phyloP scores from a whole-genome alignment of 2,329 filamentous ascomycete genomes.

The Claviceps africana region DNA sequence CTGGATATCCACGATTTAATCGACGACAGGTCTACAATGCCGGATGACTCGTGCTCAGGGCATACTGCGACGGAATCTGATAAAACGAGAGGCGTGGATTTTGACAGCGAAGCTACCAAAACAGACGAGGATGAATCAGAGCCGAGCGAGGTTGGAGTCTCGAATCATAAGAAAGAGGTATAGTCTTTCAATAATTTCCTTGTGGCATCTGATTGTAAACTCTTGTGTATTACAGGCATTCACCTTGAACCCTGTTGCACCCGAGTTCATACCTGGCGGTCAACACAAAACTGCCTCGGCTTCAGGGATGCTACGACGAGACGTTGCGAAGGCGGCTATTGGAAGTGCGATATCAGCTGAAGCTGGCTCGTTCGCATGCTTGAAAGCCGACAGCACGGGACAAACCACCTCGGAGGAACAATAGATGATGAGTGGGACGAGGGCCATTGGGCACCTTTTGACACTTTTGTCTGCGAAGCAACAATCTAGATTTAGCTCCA shows the following conservation, averaged over 20 bases:
- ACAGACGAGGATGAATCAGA: slow-evolving; percentile 9
- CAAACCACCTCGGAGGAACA: no score
- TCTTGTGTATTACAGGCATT: slow-evolving; percentile 29
- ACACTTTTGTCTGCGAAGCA: neutral
- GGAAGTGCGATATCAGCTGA: neutral
- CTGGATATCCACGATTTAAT: slow-evolving; percentile 1
- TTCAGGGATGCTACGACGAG: neutral
- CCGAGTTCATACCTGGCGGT: slow-evolving; percentile 36
- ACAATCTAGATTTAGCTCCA: neutral
- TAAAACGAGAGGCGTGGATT: slow-evolving; percentile 11
- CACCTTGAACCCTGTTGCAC: slow-evolving; percentile 41
- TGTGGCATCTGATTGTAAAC: slow-evolving; percentile 23
- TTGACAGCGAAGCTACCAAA: slow-evolving; percentile 12
- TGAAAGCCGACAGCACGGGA: neutral
- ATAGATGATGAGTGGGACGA: neutral
- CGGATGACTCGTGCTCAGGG: slow-evolving; percentile 25
- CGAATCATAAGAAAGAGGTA: slow-evolving; percentile 35
- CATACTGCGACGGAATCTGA: slow-evolving; percentile 21
- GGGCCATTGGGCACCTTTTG: neutral
- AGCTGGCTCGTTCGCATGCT: neutral
- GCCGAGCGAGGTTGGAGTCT: slow-evolving; percentile 19
- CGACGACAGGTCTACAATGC: slow-evolving; percentile 12
- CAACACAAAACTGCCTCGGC: neutral
- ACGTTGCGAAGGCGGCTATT: neutral
- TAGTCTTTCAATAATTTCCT: neutral